phyloP scores from a whole-genome alignment of 352 stramenopile species.

The Phytopythium chamaehyphon region DNA sequence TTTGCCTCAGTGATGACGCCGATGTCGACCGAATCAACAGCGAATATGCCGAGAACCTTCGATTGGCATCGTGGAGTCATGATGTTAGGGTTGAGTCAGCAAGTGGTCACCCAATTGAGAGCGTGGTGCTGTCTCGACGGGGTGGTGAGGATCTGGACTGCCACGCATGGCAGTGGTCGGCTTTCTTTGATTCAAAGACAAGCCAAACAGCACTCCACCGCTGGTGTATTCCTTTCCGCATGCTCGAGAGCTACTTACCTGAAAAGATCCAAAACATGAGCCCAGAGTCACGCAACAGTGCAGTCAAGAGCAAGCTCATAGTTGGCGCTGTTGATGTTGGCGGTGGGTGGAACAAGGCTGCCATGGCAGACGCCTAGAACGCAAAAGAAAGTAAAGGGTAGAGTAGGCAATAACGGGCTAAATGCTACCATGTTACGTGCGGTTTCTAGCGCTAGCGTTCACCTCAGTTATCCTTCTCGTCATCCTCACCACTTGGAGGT shows the following conservation, averaged over 20 bases:
- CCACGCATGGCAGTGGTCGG: conserved; percentile 46
- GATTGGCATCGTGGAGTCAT: conserved; percentile 4
- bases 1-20: background rate
- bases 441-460: too few species aligned
- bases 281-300: conserved; percentile 7
- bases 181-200: conserved; percentile 4
- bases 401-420: too few species aligned
- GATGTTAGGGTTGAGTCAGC: conserved; percentile 41
- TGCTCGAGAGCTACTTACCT: conserved; percentile 35
- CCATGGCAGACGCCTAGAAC: conserved; percentile 10
- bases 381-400: too few species aligned
- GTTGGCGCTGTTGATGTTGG: conserved; percentile 49
- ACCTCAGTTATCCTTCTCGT: conserved; percentile 4
- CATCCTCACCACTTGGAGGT: background rate
- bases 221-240: conserved; percentile 36
- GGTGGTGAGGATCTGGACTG: conserved; percentile 41
- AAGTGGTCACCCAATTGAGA: conserved; percentile 35
- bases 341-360: conserved; percentile 32
- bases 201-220: conserved; percentile 12
- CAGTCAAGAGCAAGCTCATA: conserved; percentile 35
- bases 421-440: too few species aligned
- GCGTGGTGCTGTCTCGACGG: conserved; percentile 41
- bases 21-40: background rate
- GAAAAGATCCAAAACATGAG: conserved; percentile 2
- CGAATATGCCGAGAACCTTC: too few species aligned